Base-by-base conservation (phyloP, 441 rosid species). In the Capsella rubella region DNA sequence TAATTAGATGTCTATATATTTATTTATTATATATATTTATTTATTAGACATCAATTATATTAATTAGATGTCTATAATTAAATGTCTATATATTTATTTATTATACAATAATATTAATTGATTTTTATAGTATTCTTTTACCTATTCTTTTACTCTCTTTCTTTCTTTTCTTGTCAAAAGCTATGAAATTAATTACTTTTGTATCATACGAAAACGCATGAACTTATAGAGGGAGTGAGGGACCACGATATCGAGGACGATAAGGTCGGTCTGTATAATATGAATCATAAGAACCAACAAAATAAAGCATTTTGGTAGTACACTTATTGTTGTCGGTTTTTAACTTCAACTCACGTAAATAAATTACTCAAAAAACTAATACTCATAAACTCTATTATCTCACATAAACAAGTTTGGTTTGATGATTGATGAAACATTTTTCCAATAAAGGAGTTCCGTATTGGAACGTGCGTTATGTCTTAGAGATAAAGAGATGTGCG, bases 171-270 rank as follows among this genome's bases (percentile, higher is more conserved):
- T 15, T 57, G 21, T 59, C 66, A 40, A 27, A 32, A 37, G 49
- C 16, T 61, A 37, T 34, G 27, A 42, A 16, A 16, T 16, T 16
- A 16, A 69, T 63, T 37, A 35, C 53, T 31, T 69, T 57, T 76
- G 79, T 76, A 56, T 70, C 29, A 55, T 55, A 55, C 67, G 75
- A 76, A 64, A 74, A 70, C 9, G 79, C 67, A 47, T 49, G 71
- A 70, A 39, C 64, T 49, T 39, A 31, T 55, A 5, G 47, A 70
- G 37, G 2, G 37, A 34, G 37, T 34, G 37, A 34, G 75, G 75
- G 79, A 64, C 75, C 79, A 76, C 59, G 47, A 4, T 18, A 4
- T 49, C 21, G 16, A 62, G 70, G 65, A 46, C 65, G 74, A 61
- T 18, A 69, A 47, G 70, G 59, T 69, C 79, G 51, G 74, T 69